Percentiles rank a stretch among this genome's conserved stretches.
Conservation (phyloP, 306 rosid genomes). For the Vigna angularis region DNA sequence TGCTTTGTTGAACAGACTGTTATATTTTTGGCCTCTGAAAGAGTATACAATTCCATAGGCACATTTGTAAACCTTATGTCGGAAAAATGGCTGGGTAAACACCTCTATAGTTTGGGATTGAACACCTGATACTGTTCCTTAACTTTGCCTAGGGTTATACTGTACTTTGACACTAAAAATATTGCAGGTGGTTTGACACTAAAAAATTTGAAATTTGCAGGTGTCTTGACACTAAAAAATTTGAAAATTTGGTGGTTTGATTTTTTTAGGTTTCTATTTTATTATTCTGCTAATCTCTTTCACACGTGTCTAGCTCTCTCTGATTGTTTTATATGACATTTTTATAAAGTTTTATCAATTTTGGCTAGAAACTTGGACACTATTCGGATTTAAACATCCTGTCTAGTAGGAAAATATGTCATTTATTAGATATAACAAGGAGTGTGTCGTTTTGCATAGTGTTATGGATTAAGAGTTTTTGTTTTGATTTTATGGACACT, state of each 20-base stretch:
- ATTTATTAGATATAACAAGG: slow-evolving; percentile 35
- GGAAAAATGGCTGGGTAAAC: background rate
- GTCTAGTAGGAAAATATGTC: slow-evolving; percentile 8
- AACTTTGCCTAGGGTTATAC: background rate
- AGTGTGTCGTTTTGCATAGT: slow-evolving; percentile 28
- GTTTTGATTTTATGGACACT: background rate
- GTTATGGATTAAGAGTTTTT: background rate
- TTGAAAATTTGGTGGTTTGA: slow-evolving; percentile 21
- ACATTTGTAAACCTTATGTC: background rate
- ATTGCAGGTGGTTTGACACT: slow-evolving; percentile 30
- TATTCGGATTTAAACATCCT: background rate
- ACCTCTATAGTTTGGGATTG: background rate
- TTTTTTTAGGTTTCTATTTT: slow-evolving; percentile 20
- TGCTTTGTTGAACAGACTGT: slow-evolving; percentile 33
- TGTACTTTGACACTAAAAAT: background rate
- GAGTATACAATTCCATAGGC: background rate
- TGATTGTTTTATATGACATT: slow-evolving; percentile 1
- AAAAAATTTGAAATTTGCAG: slow-evolving; percentile 24
- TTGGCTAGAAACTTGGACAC: slow-evolving; percentile 10
- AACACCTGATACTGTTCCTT: background rate
- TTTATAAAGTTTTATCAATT: slow-evolving; percentile 12
- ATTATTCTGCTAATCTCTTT: slow-evolving; percentile 18
- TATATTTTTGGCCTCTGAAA: background rate
- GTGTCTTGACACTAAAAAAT: slow-evolving; percentile 30
- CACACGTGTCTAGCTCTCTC: slow-evolving; percentile 32